Percentiles rank a stretch among this genome's conserved stretches.
phyloP scores from a whole-genome alignment of 192 early-diverging fungal species.

The Umbelopsis vinacea region DNA sequence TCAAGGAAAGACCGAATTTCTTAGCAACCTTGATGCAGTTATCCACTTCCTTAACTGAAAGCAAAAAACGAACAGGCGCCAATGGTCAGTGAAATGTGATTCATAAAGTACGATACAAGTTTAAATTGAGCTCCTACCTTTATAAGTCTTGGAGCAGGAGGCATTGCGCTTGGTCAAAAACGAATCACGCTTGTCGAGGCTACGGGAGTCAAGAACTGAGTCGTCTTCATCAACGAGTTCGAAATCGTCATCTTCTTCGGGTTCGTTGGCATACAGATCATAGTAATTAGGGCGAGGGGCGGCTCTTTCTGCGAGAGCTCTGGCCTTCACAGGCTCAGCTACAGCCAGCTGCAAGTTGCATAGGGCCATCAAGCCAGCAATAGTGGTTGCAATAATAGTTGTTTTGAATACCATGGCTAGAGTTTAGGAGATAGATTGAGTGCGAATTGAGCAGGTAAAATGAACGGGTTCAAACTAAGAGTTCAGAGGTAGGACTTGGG shows the following conservation, averaged over 20 bases:
- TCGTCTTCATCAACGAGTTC: conserved; percentile 10
- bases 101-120: neutral
- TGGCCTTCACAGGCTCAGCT: conserved; percentile 13
- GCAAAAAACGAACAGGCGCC: neutral
- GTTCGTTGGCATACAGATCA: neutral
- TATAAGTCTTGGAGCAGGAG: conserved; percentile 11
- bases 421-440: neutral
- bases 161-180: conserved; percentile 3
- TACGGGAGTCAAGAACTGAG: neutral
- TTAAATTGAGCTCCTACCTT: neutral
- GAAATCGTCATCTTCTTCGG: neutral
- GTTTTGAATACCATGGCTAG: conserved; percentile 8
- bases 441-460: neutral
- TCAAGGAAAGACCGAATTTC: conserved; percentile 22
- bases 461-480: neutral
- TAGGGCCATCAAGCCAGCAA: conserved; percentile 9
- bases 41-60: conserved; percentile 29
- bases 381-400: neutral
- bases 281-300: conserved; percentile 2
- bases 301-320: neutral
- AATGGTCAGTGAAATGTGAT: neutral
- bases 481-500: neutral
- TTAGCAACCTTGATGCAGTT: conserved; percentile 29
- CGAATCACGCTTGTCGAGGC: neutral
- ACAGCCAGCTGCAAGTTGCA: conserved; percentile 16